phyloP scores from a whole-genome alignment of 495 filamentous ascomycete species.

The Tuber aestivum region DNA sequence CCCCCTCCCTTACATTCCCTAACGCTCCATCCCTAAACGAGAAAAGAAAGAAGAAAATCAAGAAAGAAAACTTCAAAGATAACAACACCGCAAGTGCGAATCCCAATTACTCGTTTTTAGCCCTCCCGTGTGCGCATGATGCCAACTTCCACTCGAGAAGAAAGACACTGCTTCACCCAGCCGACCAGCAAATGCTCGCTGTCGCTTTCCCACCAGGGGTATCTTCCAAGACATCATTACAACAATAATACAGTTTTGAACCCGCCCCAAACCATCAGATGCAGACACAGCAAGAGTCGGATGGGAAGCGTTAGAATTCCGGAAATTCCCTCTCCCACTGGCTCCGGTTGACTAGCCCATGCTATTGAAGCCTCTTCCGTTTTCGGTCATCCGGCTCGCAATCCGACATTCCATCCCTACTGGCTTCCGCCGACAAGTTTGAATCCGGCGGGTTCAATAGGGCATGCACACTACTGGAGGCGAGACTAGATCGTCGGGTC shows the following conservation, averaged over 20 bases:
- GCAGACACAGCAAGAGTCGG: constrained; percentile 10
- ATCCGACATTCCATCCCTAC: constrained; percentile 53
- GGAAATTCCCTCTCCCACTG: background rate
- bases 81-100: background rate
- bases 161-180: constrained; percentile 14
- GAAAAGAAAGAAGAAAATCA: constrained; percentile 8
- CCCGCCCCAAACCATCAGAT: constrained; percentile 23
- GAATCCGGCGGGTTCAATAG: constrained; percentile 75
- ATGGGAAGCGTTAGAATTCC: background rate
- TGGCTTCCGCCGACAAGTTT: constrained; percentile 49
- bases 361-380: constrained; percentile 59
- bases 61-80: constrained; percentile 18
- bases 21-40: background rate
- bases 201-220: constrained; percentile 16
- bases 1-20: background rate
- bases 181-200: constrained; percentile 11
- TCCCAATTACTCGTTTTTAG: background rate
- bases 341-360: background rate
- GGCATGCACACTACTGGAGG: constrained; percentile 64
- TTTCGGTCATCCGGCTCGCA: constrained; percentile 73
- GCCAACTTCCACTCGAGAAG: constrained; percentile 12
- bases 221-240: constrained; percentile 15
- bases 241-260: constrained; percentile 25
- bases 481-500: constrained; percentile 67
- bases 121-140: background rate